Evolutionary conservation across 192 early-diverging fungal genomes (phyloP), one percentile per base, ranked within the genome.

Genomic region (Umbelopsis sp.): DNA sequence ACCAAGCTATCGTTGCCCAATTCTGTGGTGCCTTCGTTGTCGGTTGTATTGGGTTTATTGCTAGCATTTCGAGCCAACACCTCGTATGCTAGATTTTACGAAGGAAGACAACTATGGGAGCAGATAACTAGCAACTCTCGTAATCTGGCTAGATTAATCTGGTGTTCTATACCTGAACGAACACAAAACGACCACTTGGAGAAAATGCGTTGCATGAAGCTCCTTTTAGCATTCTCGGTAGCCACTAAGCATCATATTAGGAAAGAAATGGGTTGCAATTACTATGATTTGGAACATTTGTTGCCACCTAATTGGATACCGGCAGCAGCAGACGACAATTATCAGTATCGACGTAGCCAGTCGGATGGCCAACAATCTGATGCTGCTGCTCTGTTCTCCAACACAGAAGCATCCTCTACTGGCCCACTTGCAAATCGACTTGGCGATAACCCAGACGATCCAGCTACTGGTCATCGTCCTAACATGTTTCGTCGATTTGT

Each of bases 51-150:
- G n/a, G 86, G 84, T 78, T 74, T 96, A 72, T 80, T 96, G 18
- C 81, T 96, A 30, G 92, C 90, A 47, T 96, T 96, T 78, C 87
- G 94, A 71, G 92, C 90, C 69, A 94, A 93, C 81, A 89, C 89
- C 13, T 89, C 90, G 16, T 88, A 90, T 71, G 87, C 83, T 16
- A 75, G 91, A 20, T 93, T 88, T 79, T 92, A 86, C 82, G 94
- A 94, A 78, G 94, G 92, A 20, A 85, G 94, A 53, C 85, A 88
- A 52, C 71, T 88, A 18, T 96, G 91, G 90, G 81, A 78, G 21
- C 78, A 74, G 8, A 71, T 92, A 53, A 78, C 80, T 30, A 90
- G 82, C 49, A 86, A 86, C 33, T 81, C 88, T 21, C 87, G 93
- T 4, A 91, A 91, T 71, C 74, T 92, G 21, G 79, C 91, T 9